These are phyloP conservation scores for Globisporangium orthogonon DNA, from an alignment of 352 stramenopile species.

Conservation along the genomic window DNA sequence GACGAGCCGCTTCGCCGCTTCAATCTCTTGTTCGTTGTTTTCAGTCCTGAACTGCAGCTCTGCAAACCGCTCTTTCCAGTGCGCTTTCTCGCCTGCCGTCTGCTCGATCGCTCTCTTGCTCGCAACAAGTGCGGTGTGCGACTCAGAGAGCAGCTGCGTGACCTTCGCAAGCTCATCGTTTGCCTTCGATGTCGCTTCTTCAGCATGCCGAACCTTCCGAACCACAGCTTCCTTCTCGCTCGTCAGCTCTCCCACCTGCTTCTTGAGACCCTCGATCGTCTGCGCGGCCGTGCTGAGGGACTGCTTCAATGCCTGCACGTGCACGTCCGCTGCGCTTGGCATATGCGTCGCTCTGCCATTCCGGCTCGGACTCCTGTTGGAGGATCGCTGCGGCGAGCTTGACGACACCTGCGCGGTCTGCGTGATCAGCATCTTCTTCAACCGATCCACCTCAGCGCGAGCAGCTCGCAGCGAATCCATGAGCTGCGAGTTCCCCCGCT, in stretches of 20 bases:
- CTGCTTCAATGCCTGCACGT: conserved; percentile 43
- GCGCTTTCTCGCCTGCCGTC: conserved; percentile 24
- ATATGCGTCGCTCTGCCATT: not conserved
- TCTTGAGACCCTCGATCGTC: conserved; percentile 30
- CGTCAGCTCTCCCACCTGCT: conserved; percentile 29
- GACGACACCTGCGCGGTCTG: conserved; percentile 1
- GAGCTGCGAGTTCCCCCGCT: conserved; percentile 46
- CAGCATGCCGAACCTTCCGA: conserved; percentile 20
- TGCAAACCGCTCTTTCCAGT: conserved; percentile 32
- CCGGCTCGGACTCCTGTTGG: conserved; percentile 2
- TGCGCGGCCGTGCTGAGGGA: conserved; percentile 28
- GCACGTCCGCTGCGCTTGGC: conserved; percentile 12
- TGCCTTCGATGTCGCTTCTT: conserved; percentile 23
- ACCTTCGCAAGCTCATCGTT: conserved; percentile 37
- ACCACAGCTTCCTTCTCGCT: conserved; percentile 24
- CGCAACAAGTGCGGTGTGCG: conserved; percentile 27
- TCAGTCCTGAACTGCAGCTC: conserved; percentile 34
- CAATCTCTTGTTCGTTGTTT: conserved; percentile 23
- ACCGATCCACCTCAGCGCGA: conserved; percentile 34
- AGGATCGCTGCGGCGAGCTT: conserved; percentile 10
- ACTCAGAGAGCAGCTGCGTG: conserved; percentile 42
- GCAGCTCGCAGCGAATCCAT: conserved; percentile 36
- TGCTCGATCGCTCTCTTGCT: conserved; percentile 25
- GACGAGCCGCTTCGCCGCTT: conserved; percentile 27
- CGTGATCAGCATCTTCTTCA: conserved; percentile 47